phyloP scores from a whole-genome alignment of 1,284 basidiomycete genomes.

The Leccinum pachyderme region DNA sequence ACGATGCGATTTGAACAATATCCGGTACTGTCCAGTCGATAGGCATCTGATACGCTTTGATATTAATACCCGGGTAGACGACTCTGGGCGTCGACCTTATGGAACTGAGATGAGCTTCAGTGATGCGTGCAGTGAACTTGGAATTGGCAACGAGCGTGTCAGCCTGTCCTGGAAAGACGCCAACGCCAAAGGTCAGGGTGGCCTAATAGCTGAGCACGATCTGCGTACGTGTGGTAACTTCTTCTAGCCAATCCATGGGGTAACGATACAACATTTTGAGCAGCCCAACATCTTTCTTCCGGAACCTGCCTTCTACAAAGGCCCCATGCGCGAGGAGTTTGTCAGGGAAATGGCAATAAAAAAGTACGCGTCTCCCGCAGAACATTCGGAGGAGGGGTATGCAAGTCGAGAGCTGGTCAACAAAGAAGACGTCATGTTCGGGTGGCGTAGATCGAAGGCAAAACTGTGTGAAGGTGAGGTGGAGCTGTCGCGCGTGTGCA shows the following conservation, averaged over 20 bases:
- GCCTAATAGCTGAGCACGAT: not conserved
- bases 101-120: conserved; percentile 73
- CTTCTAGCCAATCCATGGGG: conserved; percentile 91
- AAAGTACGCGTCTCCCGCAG: conserved; percentile 77
- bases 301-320: conserved; percentile 54
- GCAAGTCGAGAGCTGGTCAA: conserved; percentile 93
- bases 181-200: not conserved
- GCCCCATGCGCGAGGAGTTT: conserved; percentile 83
- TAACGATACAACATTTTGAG: conserved; percentile 78
- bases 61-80: conserved; percentile 91
- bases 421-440: conserved; percentile 83
- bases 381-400: conserved; percentile 69
- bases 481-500: conserved; percentile 86
- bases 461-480: conserved; percentile 57
- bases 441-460: conserved; percentile 50
- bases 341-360: conserved; percentile 98
- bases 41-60: conserved; percentile 60
- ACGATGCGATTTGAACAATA: conserved; percentile 66
- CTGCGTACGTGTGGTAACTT: conserved; percentile 79
- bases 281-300: conserved; percentile 42
- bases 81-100: conserved; percentile 67
- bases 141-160: conserved; percentile 94
- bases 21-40: conserved; percentile 47
- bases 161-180: conserved; percentile 59
- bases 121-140: conserved; percentile 81